Percentiles rank a stretch among this genome's conserved stretches.
Evolutionary conservation across 352 stramenopile genomes (phyloP).

Genomic region (Phytophthora ramorum): DNA sequence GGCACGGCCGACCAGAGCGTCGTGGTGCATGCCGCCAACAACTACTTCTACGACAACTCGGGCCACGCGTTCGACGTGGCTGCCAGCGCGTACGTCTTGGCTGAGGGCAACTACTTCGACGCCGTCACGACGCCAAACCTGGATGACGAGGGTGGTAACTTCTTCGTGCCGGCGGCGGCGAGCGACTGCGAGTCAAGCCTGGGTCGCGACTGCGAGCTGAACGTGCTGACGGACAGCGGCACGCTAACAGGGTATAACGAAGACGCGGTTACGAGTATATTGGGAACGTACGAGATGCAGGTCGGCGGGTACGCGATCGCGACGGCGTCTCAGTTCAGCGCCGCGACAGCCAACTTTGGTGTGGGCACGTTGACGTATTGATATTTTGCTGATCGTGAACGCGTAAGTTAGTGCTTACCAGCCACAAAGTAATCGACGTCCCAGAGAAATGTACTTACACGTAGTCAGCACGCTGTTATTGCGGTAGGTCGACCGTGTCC

Average conservation of each 20-base stretch:
- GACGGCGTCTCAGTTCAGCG: constrained; percentile 19
- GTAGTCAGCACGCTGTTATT: no score
- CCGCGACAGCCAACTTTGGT: constrained; percentile 18
- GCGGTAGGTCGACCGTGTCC: no score
- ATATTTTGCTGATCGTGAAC: background rate
- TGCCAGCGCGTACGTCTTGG: constrained; percentile 25
- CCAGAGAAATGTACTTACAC: no score
- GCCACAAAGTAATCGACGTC: no score
- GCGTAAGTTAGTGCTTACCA: no score
- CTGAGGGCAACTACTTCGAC: constrained; percentile 35
- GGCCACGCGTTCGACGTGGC: constrained; percentile 33
- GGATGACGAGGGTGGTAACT: constrained; percentile 26
- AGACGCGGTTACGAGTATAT: constrained; percentile 17
- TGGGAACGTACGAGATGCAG: constrained; percentile 21
- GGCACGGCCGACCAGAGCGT: constrained; percentile 30
- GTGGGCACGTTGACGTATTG: constrained; percentile 9
- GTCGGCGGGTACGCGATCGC: constrained; percentile 21
- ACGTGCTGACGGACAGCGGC: constrained; percentile 22
- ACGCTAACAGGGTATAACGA: constrained; percentile 27
- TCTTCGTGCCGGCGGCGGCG: constrained; percentile 23
- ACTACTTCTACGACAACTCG: constrained; percentile 34
- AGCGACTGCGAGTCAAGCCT: constrained; percentile 22
- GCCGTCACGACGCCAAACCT: constrained; percentile 27
- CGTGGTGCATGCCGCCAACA: constrained; percentile 39
- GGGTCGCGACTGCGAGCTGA: constrained; percentile 28